These are phyloP conservation scores for Musa troglodytarum DNA, from an alignment of 176 grass and related monocot species.

Conservation along the genomic window DNA sequence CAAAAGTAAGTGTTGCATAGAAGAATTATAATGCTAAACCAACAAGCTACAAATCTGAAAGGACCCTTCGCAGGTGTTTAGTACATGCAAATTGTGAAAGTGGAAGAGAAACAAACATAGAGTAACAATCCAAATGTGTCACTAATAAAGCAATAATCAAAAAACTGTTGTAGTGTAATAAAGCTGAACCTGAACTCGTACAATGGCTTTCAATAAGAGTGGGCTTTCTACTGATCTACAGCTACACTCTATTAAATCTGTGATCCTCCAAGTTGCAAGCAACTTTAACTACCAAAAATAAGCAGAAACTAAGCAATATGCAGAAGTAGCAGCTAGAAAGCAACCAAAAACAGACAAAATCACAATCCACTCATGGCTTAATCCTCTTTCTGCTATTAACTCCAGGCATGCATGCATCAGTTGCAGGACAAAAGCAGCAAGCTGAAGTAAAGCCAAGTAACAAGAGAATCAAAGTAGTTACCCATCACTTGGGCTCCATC, in stretches of 20 bases:
- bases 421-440: background rate
- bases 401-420: background rate
- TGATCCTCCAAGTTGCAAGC: no score
- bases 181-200: no score
- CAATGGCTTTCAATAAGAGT: no score
- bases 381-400: background rate
- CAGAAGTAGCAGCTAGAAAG: background rate
- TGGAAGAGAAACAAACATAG: background rate
- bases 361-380: background rate
- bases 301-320: background rate
- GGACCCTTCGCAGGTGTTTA: background rate
- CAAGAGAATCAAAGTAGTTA: background rate
- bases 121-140: no score
- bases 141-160: no score
- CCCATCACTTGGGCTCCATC: constrained; percentile 20
- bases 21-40: no score
- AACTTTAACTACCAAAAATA: background rate
- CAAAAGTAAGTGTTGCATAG: no score
- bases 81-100: background rate
- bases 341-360: background rate
- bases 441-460: background rate
- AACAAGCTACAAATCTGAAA: background rate
- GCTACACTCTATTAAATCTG: background rate
- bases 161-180: no score
- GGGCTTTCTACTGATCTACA: background rate